These are phyloP conservation scores for Eruca vesicaria DNA, from an alignment of 441 rosid genomes.

Conservation along the genomic window DNA sequence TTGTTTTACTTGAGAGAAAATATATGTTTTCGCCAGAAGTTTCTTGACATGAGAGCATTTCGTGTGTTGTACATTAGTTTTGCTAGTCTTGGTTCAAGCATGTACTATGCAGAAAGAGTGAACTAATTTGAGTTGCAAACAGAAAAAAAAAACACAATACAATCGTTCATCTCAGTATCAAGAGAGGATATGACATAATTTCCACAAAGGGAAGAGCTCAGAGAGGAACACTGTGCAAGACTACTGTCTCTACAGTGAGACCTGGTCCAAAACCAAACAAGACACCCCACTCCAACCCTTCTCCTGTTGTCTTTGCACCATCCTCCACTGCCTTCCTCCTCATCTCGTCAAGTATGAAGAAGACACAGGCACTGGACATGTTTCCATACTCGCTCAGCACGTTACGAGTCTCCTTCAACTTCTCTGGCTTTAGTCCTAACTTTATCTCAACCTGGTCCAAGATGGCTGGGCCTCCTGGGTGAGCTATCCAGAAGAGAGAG, in stretches of 20 bases:
- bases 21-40: not conserved
- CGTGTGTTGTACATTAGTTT: slow-evolving; percentile 3
- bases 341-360: slow-evolving; percentile 42
- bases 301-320: slow-evolving; percentile 37
- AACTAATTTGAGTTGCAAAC: not conserved
- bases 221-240: slow-evolving; percentile 36
- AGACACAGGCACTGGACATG: slow-evolving; percentile 43
- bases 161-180: not conserved
- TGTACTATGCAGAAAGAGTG: not conserved
- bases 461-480: not conserved
- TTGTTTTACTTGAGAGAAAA: not conserved
- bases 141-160: not conserved
- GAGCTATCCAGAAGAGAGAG: not conserved
- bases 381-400: not conserved
- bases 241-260: slow-evolving; percentile 42
- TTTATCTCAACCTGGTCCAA: not conserved
- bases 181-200: too few species aligned
- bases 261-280: slow-evolving; percentile 50
- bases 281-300: slow-evolving; percentile 47
- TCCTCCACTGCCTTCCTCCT: slow-evolving; percentile 34
- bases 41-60: slow-evolving; percentile 10
- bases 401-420: not conserved
- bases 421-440: not conserved
- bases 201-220: too few species aligned
- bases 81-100: not conserved